Evolutionary conservation across 768 basidiomycete genomes (phyloP).

Genomic region (Termitomyces sp.): DNA sequence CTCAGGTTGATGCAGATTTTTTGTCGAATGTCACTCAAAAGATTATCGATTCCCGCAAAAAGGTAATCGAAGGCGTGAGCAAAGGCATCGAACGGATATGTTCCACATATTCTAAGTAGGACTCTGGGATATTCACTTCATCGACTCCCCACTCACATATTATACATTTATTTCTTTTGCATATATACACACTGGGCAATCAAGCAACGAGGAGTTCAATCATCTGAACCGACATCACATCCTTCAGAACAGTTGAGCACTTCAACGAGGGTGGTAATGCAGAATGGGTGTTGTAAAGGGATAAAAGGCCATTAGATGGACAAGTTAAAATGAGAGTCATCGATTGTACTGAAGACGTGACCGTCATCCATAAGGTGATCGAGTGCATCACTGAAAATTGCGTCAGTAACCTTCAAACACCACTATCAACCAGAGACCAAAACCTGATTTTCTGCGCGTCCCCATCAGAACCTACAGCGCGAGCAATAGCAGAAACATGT

Average conservation of each 20-base stretch:
- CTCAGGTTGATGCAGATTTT: slow-evolving; percentile 62
- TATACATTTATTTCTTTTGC: not conserved
- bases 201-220: not conserved
- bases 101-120: slow-evolving; percentile 15
- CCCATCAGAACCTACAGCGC: slow-evolving; percentile 44
- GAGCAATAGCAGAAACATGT: slow-evolving; percentile 67
- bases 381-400: slow-evolving; percentile 51
- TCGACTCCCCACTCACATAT: not conserved
- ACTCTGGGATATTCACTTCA: not conserved
- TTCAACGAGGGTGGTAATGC: not conserved
- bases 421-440: slow-evolving; percentile 3
- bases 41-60: slow-evolving; percentile 64
- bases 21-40: slow-evolving; percentile 56
- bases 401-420: not conserved
- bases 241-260: not conserved
- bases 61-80: slow-evolving; percentile 63
- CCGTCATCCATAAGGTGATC: slow-evolving; percentile 80
- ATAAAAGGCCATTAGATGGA: slow-evolving; percentile 26
- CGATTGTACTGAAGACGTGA: slow-evolving; percentile 70
- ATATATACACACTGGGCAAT: slow-evolving; percentile 1
- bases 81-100: slow-evolving; percentile 47
- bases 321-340: slow-evolving; percentile 74
- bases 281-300: not conserved
- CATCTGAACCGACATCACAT: not conserved
- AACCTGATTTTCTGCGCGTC: slow-evolving; percentile 64